Evolutionary conservation across 2,329 filamentous ascomycete genomes (phyloP).

Genomic region (Cladobotryum protrusum): DNA sequence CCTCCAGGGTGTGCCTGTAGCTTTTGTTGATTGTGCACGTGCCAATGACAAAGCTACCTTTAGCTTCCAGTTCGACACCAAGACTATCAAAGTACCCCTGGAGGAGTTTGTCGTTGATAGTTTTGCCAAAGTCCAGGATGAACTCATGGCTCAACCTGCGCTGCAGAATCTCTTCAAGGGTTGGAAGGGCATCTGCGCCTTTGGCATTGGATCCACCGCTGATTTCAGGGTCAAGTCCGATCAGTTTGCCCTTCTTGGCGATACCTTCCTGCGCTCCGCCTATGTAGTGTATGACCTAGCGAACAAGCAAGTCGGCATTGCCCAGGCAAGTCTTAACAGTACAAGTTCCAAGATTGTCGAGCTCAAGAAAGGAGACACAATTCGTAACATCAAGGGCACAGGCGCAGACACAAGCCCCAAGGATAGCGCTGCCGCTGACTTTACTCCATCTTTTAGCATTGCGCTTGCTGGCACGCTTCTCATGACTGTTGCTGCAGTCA

Average conservation of each 20-base stretch:
- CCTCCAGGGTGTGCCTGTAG: slow-evolving; percentile 34
- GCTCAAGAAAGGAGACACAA: slow-evolving; percentile 27
- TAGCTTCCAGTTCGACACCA: slow-evolving; percentile 45
- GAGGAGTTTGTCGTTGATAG: slow-evolving; percentile 46
- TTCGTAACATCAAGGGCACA: too few species aligned
- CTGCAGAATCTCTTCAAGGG: slow-evolving; percentile 28
- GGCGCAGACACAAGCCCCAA: too few species aligned
- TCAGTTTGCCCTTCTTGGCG: slow-evolving; percentile 45
- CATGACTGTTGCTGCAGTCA: too few species aligned
- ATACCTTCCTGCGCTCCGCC: slow-evolving; percentile 51
- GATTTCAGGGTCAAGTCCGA: slow-evolving; percentile 24
- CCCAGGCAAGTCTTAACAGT: slow-evolving; percentile 46
- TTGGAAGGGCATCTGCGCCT: slow-evolving; percentile 43
- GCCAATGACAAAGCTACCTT: slow-evolving; percentile 40
- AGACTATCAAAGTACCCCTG: slow-evolving; percentile 44
- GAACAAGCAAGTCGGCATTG: slow-evolving; percentile 45
- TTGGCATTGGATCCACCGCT: slow-evolving; percentile 44
- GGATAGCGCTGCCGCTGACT: too few species aligned
- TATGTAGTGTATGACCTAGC: slow-evolving; percentile 52
- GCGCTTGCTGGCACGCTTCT: too few species aligned
- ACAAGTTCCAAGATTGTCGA: slow-evolving; percentile 39
- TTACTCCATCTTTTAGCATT: too few species aligned
- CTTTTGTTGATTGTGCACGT: slow-evolving; percentile 47
- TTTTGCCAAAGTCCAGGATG: slow-evolving; percentile 31
- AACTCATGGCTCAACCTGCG: slow-evolving; percentile 36